Evolutionary conservation across 345 rosid genomes (phyloP).

Genomic region (Lagerstroemia speciosa): DNA sequence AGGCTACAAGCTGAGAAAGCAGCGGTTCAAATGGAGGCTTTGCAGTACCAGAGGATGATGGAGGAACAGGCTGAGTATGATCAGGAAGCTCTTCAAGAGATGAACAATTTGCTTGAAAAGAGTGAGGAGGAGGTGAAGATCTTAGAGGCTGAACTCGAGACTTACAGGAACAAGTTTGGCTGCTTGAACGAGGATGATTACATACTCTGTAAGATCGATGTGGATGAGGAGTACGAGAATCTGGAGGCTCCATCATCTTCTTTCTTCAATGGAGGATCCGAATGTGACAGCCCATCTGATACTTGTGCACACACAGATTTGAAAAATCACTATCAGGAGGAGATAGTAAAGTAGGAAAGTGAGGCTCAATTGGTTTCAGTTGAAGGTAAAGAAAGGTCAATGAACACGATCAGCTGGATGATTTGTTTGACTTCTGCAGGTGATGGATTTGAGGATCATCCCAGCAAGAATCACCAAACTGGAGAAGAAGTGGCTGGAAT

Average conservation of each 20-base stretch:
- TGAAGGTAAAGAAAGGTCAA: not conserved
- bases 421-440: not conserved
- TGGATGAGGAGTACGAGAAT: conserved; percentile 4
- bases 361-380: not conserved
- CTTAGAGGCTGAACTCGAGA: conserved; percentile 56
- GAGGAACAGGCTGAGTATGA: conserved; percentile 95
- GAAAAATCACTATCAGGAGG: not conserved
- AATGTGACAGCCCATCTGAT: conserved; percentile 9
- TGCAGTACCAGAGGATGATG: conserved; percentile 97
- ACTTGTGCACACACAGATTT: not conserved
- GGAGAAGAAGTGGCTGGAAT: not conserved
- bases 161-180: conserved; percentile 51
- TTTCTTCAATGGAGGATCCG: conserved; percentile 6
- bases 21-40: conserved; percentile 91
- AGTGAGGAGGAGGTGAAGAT: conserved; percentile 53
- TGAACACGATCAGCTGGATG: not conserved
- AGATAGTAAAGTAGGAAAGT: not conserved
- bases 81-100: conserved; percentile 67
- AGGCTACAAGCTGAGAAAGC: conserved; percentile 86
- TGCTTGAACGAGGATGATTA: conserved; percentile 23
- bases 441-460: not conserved
- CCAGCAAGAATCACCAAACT: not conserved
- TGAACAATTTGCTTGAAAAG: conserved; percentile 37
- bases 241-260: conserved; percentile 5
- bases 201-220: not conserved